Evolutionary conservation across 805 yeast species (phyloP).

Genomic region (Candida methanosorbosa): DNA sequence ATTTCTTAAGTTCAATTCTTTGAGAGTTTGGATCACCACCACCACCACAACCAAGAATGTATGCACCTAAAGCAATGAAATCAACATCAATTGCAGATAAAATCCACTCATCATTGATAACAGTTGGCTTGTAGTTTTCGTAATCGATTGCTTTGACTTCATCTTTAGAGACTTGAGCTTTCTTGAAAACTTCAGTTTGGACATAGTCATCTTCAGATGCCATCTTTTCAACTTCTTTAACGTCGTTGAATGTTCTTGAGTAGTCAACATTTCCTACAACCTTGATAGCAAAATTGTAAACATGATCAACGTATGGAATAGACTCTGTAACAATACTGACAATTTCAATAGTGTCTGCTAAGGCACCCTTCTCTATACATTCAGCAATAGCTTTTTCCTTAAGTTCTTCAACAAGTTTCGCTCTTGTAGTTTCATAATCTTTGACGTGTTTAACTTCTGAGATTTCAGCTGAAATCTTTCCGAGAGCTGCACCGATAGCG

Average conservation of each 20-base stretch:
- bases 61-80: constrained; percentile 31
- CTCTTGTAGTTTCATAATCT: constrained; percentile 12
- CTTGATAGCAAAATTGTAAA: constrained; percentile 27
- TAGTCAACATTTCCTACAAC: constrained; percentile 38
- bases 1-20: constrained; percentile 24
- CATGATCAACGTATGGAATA: constrained; percentile 25
- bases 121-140: constrained; percentile 22
- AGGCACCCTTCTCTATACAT: constrained; percentile 20
- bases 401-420: constrained; percentile 12
- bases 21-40: constrained; percentile 30
- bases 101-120: constrained; percentile 27
- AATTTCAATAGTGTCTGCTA: constrained; percentile 14
- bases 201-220: too few relatives aligned
- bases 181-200: background rate
- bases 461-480: constrained; percentile 30
- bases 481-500: constrained; percentile 44
- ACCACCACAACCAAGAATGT: too few relatives aligned
- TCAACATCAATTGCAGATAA: constrained; percentile 34
- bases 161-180: constrained; percentile 2
- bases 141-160: constrained; percentile 8
- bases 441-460: constrained; percentile 8
- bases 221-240: background rate
- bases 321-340: constrained; percentile 21
- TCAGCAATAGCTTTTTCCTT: constrained; percentile 10
- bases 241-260: too few relatives aligned